phyloP scores from a whole-genome alignment of 768 basidiomycete genomes.

The Suillus subaureus region DNA sequence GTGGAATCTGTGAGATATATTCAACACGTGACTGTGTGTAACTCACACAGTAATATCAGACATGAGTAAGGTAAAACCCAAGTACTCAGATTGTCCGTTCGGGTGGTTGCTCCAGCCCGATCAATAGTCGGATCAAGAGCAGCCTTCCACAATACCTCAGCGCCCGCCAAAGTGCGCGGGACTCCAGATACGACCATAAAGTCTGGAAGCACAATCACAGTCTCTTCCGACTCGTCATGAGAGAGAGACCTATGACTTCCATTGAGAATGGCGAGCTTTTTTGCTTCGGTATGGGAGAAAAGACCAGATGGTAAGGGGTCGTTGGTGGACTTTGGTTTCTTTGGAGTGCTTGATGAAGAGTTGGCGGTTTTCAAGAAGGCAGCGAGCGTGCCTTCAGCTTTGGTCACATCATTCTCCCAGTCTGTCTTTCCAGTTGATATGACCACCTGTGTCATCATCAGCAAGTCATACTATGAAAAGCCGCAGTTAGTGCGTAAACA shows the following conservation, averaged over 20 bases:
- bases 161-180: constrained; percentile 61
- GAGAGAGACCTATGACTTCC: constrained; percentile 75
- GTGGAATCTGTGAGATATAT: not conserved
- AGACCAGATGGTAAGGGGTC: constrained; percentile 45
- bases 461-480: constrained; percentile 4
- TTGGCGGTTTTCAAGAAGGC: constrained; percentile 43
- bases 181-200: constrained; percentile 83
- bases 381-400: constrained; percentile 71
- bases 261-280: constrained; percentile 73
- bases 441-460: constrained; percentile 55
- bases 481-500: not conserved
- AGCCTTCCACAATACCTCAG: constrained; percentile 65
- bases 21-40: not conserved
- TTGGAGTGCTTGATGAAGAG: constrained; percentile 13
- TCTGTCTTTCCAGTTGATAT: constrained; percentile 90
- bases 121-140: constrained; percentile 62
- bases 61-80: constrained; percentile 90
- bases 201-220: constrained; percentile 90
- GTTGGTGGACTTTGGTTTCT: constrained; percentile 14
- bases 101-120: constrained; percentile 45
- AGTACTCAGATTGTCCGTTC: constrained; percentile 55
- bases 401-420: constrained; percentile 83
- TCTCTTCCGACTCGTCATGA: constrained; percentile 62
- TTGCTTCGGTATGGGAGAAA: constrained; percentile 57
- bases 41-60: constrained; percentile 86